Conservation (phyloP, 2,329 filamentous ascomycete genomes). For the Cladosporium velox region DNA sequence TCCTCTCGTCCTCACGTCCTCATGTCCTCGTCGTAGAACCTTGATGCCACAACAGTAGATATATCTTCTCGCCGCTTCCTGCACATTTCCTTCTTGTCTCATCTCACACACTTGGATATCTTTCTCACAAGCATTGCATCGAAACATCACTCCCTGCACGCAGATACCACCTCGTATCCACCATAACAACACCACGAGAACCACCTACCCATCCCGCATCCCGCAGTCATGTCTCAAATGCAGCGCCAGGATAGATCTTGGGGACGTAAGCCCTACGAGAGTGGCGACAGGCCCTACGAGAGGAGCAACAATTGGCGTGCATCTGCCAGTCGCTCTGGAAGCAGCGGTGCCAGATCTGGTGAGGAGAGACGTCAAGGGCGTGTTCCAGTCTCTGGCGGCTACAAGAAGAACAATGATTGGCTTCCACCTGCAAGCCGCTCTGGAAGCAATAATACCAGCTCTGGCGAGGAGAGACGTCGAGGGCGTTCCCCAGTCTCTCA, state of each 20-base stretch:
- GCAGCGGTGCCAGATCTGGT: not conserved
- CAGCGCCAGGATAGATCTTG: not conserved
- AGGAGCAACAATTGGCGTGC: not conserved
- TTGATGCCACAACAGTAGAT: not conserved
- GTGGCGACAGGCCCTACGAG: not conserved
- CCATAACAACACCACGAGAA: not conserved
- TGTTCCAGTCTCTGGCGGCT: too few species aligned
- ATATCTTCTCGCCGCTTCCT: not conserved
- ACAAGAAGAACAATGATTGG: not conserved
- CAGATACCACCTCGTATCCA: not conserved
- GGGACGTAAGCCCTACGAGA: not conserved
- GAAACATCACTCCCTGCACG: not conserved
- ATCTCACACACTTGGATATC: not conserved
- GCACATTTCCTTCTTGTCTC: not conserved
- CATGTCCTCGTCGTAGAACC: not conserved
- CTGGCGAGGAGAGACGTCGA: not conserved
- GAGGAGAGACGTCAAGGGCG: too few species aligned
- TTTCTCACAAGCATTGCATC: not conserved
- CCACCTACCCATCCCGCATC: not conserved
- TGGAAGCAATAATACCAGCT: not conserved
- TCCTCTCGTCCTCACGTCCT: conserved; percentile 3
- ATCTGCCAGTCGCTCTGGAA: not conserved
- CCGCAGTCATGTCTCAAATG: not conserved
- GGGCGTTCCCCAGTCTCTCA: not conserved
- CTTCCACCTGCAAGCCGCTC: not conserved